These are phyloP conservation scores for Xylaria arbuscula DNA, from an alignment of 2,329 filamentous ascomycete genomes.

Conservation along the genomic window DNA sequence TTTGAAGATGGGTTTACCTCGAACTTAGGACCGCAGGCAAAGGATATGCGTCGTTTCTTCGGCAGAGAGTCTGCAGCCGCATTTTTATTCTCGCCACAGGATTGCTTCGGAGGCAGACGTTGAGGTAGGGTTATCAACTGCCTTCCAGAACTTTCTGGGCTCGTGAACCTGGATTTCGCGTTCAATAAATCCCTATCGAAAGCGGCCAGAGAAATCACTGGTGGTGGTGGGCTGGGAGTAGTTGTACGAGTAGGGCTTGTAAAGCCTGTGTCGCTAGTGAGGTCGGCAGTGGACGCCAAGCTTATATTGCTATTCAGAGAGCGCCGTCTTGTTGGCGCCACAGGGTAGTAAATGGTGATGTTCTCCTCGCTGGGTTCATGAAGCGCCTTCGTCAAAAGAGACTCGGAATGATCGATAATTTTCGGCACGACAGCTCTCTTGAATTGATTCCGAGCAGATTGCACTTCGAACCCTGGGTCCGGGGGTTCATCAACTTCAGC, in stretches of 20 bases:
- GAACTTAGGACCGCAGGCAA: slow-evolving; percentile 81
- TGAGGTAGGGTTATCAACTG: slow-evolving; percentile 41
- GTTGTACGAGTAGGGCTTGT: slow-evolving; percentile 90
- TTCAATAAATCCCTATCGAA: slow-evolving; percentile 50
- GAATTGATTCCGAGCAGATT: slow-evolving; percentile 54
- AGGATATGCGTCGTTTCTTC: slow-evolving; percentile 91
- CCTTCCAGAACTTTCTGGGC: slow-evolving; percentile 44
- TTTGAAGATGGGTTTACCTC: slow-evolving; percentile 57
- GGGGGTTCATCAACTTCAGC: slow-evolving; percentile 91
- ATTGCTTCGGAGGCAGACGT: slow-evolving; percentile 26
- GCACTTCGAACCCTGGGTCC: slow-evolving; percentile 62
- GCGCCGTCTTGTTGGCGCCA: slow-evolving; percentile 60
- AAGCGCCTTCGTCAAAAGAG: slow-evolving; percentile 87
- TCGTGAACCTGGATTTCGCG: slow-evolving; percentile 45
- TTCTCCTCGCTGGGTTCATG: slow-evolving; percentile 70
- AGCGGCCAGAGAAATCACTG: slow-evolving; percentile 63
- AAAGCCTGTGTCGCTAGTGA: slow-evolving; percentile 93
- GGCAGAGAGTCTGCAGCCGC: slow-evolving; percentile 71
- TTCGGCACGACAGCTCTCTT: slow-evolving; percentile 60
- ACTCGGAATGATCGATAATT: slow-evolving; percentile 72
- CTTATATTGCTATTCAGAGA: slow-evolving; percentile 85
- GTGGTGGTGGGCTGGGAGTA: slow-evolving; percentile 88
- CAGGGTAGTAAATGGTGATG: slow-evolving; percentile 53
- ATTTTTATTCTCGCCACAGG: slow-evolving; percentile 58
- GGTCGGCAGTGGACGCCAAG: slow-evolving; percentile 83